Base-by-base conservation (phyloP, 148 eudicot species). In the Camellia japonica region DNA sequence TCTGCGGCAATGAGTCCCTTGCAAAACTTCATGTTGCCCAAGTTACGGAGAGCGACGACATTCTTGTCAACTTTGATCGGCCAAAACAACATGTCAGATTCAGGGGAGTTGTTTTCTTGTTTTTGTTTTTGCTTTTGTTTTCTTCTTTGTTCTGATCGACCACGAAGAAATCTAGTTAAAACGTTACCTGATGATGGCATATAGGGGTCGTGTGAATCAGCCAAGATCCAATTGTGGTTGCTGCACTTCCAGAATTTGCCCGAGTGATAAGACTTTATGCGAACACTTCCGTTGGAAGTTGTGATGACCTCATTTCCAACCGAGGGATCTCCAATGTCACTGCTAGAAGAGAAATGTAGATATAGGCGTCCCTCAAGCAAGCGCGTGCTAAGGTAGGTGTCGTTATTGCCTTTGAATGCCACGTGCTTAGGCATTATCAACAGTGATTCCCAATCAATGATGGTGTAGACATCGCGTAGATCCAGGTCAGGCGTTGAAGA, bases 181-280 rank as follows among this genome's bases (percentile, higher is more conserved):
- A 23, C 23, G 23, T 23, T 23, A 23, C 23, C 0, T 23, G 23
- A 23, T 23, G 23, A 23, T 23, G 23, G 23, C 23, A 23, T 23
- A 23, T 23, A 23, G 75, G 56, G 5, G 30, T 71, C 55, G 14
- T 19, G 42, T 3, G 70, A 61, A 23, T 80, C 71, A 14, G 77
- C 77, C 77, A 61, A 61, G 23, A 80, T 80, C 82, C 82, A 80
- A 55, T 60, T 46, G 60, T 70, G 58, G 13, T 3, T 5, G 68
- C 82, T 71, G 8, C 70, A 64, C 77, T 78, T 61, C 82, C 78
- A 80, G 70, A 72, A 80, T 3, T 63, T 80, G 13, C 70, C 78
- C 2, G 0, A 42, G 60, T 49, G 12, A 10, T 71, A 4, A 6
- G 59, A 49, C 82, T 73, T 80, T 14, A 80, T 80, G 61, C 77